Conservation (phyloP, 345 rosid species). For the Physaria fendleri region DNA sequence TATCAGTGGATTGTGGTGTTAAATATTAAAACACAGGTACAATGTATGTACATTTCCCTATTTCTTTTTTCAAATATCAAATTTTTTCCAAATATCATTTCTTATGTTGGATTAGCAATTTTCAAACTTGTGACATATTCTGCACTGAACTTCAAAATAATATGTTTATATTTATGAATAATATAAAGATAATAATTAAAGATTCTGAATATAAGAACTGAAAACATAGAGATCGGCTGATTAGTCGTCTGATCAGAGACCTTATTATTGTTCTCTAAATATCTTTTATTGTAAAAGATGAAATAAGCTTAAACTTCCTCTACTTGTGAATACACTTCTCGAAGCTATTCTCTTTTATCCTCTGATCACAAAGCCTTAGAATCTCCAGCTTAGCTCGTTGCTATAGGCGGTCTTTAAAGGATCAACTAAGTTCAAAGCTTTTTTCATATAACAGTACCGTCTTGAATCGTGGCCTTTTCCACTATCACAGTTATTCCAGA, state of each 20-base stretch:
- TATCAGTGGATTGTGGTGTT: too few relatives aligned
- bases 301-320: slow-evolving; percentile 2
- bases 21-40: too few relatives aligned
- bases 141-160: too few relatives aligned
- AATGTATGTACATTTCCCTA: too few relatives aligned
- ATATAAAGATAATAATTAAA: background rate
- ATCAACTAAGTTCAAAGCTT: background rate
- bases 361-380: background rate
- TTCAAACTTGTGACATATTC: too few relatives aligned
- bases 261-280: slow-evolving; percentile 5
- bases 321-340: background rate
- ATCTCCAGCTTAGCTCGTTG: slow-evolving; percentile 2
- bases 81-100: too few relatives aligned
- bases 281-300: background rate
- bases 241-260: background rate
- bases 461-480: slow-evolving; percentile 51
- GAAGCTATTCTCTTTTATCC: background rate
- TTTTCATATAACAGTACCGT: slow-evolving; percentile 56
- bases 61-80: too few relatives aligned
- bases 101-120: too few relatives aligned
- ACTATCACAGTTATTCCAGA: slow-evolving; percentile 73
- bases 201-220: background rate
- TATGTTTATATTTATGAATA: background rate
- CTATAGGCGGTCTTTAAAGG: background rate
- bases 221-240: background rate